Evolutionary conservation across 441 rosid genomes (phyloP).

Genomic region (Syzygium syzygioides): DNA sequence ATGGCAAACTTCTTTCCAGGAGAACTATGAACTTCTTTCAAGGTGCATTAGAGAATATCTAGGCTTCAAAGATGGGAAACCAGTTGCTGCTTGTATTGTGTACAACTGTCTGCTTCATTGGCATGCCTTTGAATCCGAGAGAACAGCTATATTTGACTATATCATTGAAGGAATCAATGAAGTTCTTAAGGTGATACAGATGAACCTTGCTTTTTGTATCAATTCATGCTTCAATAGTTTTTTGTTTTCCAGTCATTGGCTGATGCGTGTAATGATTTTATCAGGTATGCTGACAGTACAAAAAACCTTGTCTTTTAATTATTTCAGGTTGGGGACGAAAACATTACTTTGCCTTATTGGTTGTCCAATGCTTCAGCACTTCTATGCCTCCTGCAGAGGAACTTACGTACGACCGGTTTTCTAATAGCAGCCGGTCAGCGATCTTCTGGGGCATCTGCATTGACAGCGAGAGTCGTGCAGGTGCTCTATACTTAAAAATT

Average conservation of each 20-base stretch:
- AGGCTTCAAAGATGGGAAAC: constrained; percentile 82
- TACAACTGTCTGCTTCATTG: constrained; percentile 91
- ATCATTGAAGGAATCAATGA: constrained; percentile 88
- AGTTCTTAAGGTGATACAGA: constrained; percentile 61
- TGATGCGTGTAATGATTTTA: neutral
- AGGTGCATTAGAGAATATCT: constrained; percentile 79
- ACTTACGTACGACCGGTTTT: constrained; percentile 75
- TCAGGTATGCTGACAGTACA: neutral
- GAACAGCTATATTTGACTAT: constrained; percentile 82
- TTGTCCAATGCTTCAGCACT: constrained; percentile 91
- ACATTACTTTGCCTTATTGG: constrained; percentile 78
- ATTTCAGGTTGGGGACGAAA: constrained; percentile 80
- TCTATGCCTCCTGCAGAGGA: constrained; percentile 88
- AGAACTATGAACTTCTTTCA: constrained; percentile 82
- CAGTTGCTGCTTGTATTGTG: constrained; percentile 85
- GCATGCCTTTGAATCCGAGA: constrained; percentile 96
- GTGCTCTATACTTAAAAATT: constrained; percentile 17
- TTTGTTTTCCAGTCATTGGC: neutral
- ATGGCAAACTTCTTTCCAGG: constrained; percentile 36
- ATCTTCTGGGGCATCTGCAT: constrained; percentile 44
- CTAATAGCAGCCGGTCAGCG: constrained; percentile 52
- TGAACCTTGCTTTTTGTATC: neutral
- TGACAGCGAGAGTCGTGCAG: constrained; percentile 65
- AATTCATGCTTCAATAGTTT: neutral
- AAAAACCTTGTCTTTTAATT: constrained; percentile 7